Evolutionary conservation across 2,329 filamentous ascomycete species (phyloP).

Genomic region (Penicillium sp.): DNA sequence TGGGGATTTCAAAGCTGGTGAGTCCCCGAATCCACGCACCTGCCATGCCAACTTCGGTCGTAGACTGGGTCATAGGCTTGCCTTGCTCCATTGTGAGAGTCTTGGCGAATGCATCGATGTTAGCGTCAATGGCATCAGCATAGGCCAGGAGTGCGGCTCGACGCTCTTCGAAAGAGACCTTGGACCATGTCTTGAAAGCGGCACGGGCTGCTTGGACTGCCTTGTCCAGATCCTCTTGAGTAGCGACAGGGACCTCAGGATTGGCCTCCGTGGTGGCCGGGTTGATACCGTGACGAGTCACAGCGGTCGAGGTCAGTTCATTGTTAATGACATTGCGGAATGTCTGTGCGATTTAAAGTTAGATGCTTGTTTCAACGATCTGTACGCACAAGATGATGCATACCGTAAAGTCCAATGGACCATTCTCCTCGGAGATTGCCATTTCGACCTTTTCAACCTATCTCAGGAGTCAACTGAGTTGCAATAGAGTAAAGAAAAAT

Average conservation of each 20-base stretch:
- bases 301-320: slow-evolving; percentile 51
- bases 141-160: slow-evolving; percentile 41
- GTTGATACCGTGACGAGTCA: slow-evolving; percentile 58
- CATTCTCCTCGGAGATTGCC: neutral
- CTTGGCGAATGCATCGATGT: slow-evolving; percentile 45
- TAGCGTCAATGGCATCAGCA: slow-evolving; percentile 43
- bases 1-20: slow-evolving; percentile 46
- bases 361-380: neutral
- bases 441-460: neutral
- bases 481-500: neutral
- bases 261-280: slow-evolving; percentile 58
- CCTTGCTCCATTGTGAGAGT: slow-evolving; percentile 53
- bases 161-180: slow-evolving; percentile 42
- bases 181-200: slow-evolving; percentile 57
- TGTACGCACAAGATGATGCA: neutral
- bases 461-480: neutral
- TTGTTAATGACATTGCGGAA: slow-evolving; percentile 62
- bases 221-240: slow-evolving; percentile 56
- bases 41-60: slow-evolving; percentile 36
- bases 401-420: slow-evolving; percentile 21
- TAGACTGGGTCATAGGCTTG: slow-evolving; percentile 43
- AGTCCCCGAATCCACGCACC: slow-evolving; percentile 33
- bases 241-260: slow-evolving; percentile 58
- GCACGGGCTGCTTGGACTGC: slow-evolving; percentile 57
- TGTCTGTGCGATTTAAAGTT: slow-evolving; percentile 33